Evolutionary conservation across 2,329 filamentous ascomycete species (phyloP), one percentile per base, ranked within the genome.

Genomic region (Epichloe coenophiala): DNA sequence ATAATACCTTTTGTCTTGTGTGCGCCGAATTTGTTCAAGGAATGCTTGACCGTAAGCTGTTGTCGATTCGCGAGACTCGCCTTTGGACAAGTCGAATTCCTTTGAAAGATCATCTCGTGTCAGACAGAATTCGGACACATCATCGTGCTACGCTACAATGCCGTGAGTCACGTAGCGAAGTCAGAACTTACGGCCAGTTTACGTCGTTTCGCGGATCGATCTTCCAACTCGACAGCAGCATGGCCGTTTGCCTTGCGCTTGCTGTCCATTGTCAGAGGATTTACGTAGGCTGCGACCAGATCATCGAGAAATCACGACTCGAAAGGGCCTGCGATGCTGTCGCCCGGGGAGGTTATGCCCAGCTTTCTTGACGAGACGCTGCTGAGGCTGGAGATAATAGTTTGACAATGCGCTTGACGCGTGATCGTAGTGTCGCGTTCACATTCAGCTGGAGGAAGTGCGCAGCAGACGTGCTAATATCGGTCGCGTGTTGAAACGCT

Each of bases 1-100:
- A 8, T 19, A 13, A 37, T 75, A 91, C 87, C 77, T 86, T 71
- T 94, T 94, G 66, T 94, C 88, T 55, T 81, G 80, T 21, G 86
- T 88, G 56, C 79, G 76, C 59, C 83, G 83, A 61, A 95, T 78
- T 61, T 83, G 81, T 49, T 87, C 81, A 43, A 94, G 70, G 61
- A 94, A 86, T 57, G 76, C 78, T 59, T 87, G 69, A 38, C 88
- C 88, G 60, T 81, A 78, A 50, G 81, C 76, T 12, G 81, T 83
- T 3, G 86, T 90, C 15, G 81, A 81, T 63, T 86, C 81, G 49
- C 70, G 67, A 15, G 77, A 81, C 67, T 90, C 85, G 56, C 72
- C 73, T 51, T 75, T 69, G 45, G 69, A 64, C 27, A 78, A 65
- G 54, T 78, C 72, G 56, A 71, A 76, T 55, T 63, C 62, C 65